phyloP scores from a whole-genome alignment of 2,329 filamentous ascomycete genomes.

The Myriosclerotinia duriaeana region DNA sequence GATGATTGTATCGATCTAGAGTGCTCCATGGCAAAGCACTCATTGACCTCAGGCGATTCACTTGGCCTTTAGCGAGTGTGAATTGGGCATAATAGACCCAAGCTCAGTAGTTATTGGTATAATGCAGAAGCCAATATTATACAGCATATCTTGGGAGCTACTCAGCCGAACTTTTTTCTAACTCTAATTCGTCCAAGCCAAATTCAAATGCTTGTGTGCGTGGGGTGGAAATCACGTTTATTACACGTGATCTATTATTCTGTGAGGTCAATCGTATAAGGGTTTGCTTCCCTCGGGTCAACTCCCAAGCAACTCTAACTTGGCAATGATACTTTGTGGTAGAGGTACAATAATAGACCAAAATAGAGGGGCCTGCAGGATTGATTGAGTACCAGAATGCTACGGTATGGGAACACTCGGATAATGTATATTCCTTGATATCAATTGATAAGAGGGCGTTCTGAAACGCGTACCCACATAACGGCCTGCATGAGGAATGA shows the following conservation, averaged over 20 bases:
- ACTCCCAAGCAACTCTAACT: not conserved
- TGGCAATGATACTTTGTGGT: not conserved
- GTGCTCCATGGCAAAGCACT: not conserved
- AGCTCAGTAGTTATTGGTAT: not conserved
- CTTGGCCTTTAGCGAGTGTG: not conserved
- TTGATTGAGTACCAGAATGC: constrained; percentile 2
- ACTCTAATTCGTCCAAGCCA: not conserved
- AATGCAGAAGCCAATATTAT: not conserved
- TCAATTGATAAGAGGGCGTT: not conserved
- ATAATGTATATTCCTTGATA: constrained; percentile 2
- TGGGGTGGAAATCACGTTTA: constrained; percentile 4
- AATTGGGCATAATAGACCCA: not conserved
- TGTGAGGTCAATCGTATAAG: not conserved
- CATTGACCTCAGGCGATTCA: not conserved
- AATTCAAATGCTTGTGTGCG: not conserved
- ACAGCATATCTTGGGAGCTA: not conserved
- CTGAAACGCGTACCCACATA: not conserved
- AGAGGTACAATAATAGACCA: not conserved
- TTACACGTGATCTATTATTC: not conserved
- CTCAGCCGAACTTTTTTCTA: not conserved
- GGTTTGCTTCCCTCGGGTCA: not conserved
- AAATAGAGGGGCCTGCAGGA: not conserved
- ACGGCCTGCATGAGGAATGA: constrained; percentile 11
- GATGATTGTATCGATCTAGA: not conserved
- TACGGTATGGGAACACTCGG: not conserved